These are phyloP conservation scores for Lotus japonicus DNA, from an alignment of 306 rosid species.

Conservation along the genomic window DNA sequence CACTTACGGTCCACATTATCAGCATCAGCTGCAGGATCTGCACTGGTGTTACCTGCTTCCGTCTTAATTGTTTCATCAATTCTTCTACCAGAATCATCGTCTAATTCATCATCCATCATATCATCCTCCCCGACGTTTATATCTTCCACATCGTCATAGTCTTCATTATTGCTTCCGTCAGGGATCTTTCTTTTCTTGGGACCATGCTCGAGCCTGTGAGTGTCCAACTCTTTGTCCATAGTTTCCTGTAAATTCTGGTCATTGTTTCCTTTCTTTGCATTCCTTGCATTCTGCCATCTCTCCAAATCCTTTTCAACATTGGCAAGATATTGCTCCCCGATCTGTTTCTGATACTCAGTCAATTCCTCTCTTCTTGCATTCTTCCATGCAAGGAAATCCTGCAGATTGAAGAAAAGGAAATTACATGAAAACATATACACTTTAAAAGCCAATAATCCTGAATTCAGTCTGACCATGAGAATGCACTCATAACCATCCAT, in stretches of 20 bases:
- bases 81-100: constrained; percentile 62
- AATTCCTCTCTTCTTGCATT: constrained; percentile 85
- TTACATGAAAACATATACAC: not conserved
- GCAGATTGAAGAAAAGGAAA: constrained; percentile 9
- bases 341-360: constrained; percentile 73
- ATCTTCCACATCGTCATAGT: constrained; percentile 89
- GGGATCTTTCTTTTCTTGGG: constrained; percentile 92
- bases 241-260: constrained; percentile 89
- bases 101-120: constrained; percentile 85
- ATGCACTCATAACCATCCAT: not conserved
- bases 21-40: constrained; percentile 35
- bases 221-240: constrained; percentile 96
- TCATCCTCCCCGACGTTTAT: constrained; percentile 86
- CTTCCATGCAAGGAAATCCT: constrained; percentile 87
- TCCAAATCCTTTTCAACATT: constrained; percentile 92
- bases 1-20: constrained; percentile 36
- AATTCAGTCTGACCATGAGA: not conserved
- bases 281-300: constrained; percentile 94
- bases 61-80: constrained; percentile 57
- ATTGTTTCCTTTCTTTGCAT: constrained; percentile 53
- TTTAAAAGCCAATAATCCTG: not conserved
- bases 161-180: constrained; percentile 67
- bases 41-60: constrained; percentile 31
- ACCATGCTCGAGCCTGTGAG: constrained; percentile 97
- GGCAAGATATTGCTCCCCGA: constrained; percentile 78